Percentiles rank a stretch among this genome's conserved stretches.
phyloP scores from a whole-genome alignment of 2,329 filamentous ascomycete species.

The Neoscytalidium dimidiatum region DNA sequence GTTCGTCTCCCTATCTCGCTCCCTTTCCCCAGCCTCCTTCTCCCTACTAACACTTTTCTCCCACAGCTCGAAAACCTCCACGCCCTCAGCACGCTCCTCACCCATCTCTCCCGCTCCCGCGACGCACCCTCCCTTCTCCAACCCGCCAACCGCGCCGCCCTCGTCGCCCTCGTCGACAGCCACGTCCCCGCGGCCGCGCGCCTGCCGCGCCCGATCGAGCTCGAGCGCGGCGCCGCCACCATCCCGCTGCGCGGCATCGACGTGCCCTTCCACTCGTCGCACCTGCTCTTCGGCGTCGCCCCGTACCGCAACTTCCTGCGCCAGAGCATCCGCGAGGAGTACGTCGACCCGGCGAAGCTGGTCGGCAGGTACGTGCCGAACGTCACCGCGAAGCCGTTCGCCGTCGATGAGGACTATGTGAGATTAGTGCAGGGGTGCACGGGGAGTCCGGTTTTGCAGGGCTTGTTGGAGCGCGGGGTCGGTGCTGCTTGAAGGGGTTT shows the following conservation, averaged over 20 bases:
- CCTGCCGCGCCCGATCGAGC: neutral
- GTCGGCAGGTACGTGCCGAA: conserved; percentile 40
- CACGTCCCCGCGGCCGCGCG: neutral
- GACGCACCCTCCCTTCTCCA: neutral
- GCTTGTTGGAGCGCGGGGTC: neutral
- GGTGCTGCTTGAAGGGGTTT: neutral
- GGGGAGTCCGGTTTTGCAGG: neutral
- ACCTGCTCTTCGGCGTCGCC: conserved; percentile 28
- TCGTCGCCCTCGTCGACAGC: neutral
- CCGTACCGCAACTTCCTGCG: conserved; percentile 32
- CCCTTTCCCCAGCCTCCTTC: neutral
- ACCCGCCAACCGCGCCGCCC: neutral
- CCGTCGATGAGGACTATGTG: too few species aligned
- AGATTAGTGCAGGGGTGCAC: neutral
- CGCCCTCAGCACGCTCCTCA: neutral
- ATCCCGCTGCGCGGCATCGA: conserved; percentile 35
- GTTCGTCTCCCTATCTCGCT: neutral
- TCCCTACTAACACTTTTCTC: neutral
- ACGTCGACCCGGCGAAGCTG: conserved; percentile 29
- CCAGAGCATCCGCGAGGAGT: conserved; percentile 27
- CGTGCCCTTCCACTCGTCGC: conserved; percentile 36
- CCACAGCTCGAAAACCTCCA: neutral
- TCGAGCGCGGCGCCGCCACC: conserved; percentile 29
- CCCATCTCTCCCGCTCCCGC: neutral
- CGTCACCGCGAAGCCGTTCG: conserved; percentile 37